Percentiles rank a stretch among this genome's conserved stretches.
Evolutionary conservation across 2,329 filamentous ascomycete genomes (phyloP).

Genomic region (Dactylellina haptotyla): DNA sequence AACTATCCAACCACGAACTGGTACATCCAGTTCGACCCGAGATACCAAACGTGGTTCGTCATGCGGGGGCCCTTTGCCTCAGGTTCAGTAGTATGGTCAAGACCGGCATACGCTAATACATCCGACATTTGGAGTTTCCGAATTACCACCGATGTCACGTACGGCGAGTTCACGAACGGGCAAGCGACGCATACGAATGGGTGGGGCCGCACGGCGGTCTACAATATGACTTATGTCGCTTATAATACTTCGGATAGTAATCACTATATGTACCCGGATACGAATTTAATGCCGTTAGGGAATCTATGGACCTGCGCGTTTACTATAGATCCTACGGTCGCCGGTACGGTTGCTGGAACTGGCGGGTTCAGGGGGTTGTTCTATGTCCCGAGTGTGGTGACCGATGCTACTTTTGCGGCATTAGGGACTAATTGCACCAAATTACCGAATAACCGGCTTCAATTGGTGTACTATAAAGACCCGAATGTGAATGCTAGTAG

Average conservation of each 20-base stretch:
- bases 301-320: not conserved
- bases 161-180: not conserved
- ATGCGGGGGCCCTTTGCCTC: not conserved
- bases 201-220: not conserved
- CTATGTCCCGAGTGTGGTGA: not conserved
- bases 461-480: not conserved
- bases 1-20: slow-evolving; percentile 2
- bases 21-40: not conserved
- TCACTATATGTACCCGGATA: not conserved
- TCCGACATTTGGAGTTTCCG: slow-evolving; percentile 7
- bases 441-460: not conserved
- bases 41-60: not conserved
- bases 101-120: not conserved
- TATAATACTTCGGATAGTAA: not conserved
- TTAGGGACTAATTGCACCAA: not conserved
- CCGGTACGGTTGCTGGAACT: not conserved
- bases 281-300: not conserved
- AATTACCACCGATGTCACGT: not conserved
- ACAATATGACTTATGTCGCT: not conserved
- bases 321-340: not conserved
- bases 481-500: not conserved
- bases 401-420: not conserved
- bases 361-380: slow-evolving; percentile 5
- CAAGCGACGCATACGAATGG: not conserved
- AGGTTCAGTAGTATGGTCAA: not conserved